A percentile compares a stretch with the other conserved stretches of the same genome.
These are phyloP conservation scores for Camellia lanceoleosa DNA, from an alignment of 148 eudicot species.

Conservation along the genomic window DNA sequence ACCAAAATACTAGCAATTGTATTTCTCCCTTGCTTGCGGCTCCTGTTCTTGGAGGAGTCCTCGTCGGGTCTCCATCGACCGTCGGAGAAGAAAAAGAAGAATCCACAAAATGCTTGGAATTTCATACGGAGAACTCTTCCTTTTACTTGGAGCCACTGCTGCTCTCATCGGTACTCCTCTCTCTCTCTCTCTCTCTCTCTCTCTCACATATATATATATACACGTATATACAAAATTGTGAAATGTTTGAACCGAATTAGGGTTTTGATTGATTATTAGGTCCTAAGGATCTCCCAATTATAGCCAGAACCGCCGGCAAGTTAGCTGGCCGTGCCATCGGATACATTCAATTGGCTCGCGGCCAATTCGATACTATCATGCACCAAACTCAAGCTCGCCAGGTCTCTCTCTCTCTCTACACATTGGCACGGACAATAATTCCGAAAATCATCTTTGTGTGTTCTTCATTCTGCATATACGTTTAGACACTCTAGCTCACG, in stretches of 20 bases:
- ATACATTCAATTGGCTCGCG: conserved; percentile 93
- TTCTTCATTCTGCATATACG: neutral
- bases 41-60: neutral
- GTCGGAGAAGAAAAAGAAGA: neutral
- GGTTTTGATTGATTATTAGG: conserved; percentile 38
- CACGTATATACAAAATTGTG: neutral
- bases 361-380: conserved; percentile 80
- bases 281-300: conserved; percentile 74
- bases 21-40: too few relatives aligned
- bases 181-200: conserved; percentile 13
- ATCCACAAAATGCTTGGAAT: conserved; percentile 35
- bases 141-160: conserved; percentile 44
- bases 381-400: conserved; percentile 82
- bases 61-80: neutral
- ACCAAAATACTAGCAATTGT: too few relatives aligned
- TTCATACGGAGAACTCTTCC: conserved; percentile 48
- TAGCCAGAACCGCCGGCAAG: conserved; percentile 79
- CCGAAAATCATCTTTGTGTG: neutral
- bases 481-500: too few relatives aligned
- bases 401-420: conserved; percentile 37
- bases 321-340: conserved; percentile 86
- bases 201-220: neutral
- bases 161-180: conserved; percentile 39
- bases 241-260: neutral
- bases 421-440: neutral